Conservation (phyloP, 2,329 filamentous ascomycete species). For the Corynespora cassiicola region DNA sequence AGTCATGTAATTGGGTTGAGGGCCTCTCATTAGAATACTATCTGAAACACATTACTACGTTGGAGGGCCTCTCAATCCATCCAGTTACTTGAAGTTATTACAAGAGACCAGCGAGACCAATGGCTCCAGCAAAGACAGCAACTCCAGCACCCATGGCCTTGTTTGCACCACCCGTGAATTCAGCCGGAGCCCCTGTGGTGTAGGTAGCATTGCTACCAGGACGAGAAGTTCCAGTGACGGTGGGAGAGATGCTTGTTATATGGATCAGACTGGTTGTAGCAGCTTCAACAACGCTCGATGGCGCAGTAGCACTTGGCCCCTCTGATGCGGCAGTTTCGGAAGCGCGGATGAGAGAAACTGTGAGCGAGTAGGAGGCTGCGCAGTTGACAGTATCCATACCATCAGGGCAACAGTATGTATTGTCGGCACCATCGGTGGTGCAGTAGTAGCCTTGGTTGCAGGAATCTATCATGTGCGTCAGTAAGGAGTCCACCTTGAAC, state of each 20-base stretch:
- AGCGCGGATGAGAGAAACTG: constrained; percentile 58
- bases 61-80: too few relatives aligned
- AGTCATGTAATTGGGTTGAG: too few relatives aligned
- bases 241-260: constrained; percentile 7
- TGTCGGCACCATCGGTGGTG: constrained; percentile 57
- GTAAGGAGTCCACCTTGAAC: not conserved
- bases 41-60: too few relatives aligned
- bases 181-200: constrained; percentile 11
- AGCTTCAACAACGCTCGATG: constrained; percentile 4
- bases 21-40: too few relatives aligned
- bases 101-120: constrained; percentile 16
- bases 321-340: constrained; percentile 42
- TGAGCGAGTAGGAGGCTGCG: constrained; percentile 57
- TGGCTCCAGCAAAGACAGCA: constrained; percentile 24
- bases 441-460: constrained; percentile 70
- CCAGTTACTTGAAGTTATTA: too few relatives aligned
- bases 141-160: constrained; percentile 20
- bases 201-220: constrained; percentile 16
- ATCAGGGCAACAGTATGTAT: constrained; percentile 68
- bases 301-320: constrained; percentile 2
- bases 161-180: constrained; percentile 21
- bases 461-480: constrained; percentile 54
- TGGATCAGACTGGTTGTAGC: constrained; percentile 8
- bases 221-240: constrained; percentile 1
- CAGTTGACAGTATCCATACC: constrained; percentile 61